Evolutionary conservation across 2,329 filamentous ascomycete species (phyloP), one percentile per base, ranked within the genome.

Genomic region (Saccharata proteae): DNA sequence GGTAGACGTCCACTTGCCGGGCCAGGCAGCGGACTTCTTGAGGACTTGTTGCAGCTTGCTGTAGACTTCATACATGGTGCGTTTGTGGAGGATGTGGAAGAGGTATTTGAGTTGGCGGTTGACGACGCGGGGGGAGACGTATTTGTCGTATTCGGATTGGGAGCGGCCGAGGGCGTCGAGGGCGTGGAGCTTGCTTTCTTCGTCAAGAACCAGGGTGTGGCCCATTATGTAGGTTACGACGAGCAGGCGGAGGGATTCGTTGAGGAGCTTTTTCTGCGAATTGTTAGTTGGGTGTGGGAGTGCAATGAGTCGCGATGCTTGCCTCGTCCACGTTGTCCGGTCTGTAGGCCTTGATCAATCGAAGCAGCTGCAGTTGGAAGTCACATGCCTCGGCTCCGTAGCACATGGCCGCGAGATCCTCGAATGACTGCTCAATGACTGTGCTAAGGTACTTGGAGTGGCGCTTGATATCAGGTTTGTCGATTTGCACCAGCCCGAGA

Each of bases 51-150:
- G 61, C 11, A 63, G 50, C 38, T 59, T 59, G 37, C 61, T 62
- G 30, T 66, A 51, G 7, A 65, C 52, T 6, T 51, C 48, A 13
- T 50, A 44, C 41, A 61, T 58, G 29, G 59, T 58, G 11, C 49
- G 42, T 17, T 51, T 49, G 32, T 63, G 62, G 11, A 65, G 47
- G 14, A 54, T 43, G 10, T 47, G 47, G 47, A 64, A 65, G 48
- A 64, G 62, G 50, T 62, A 64, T 38, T 67, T 67, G 11, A 67
- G 51, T 38, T 67, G 63, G 10, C 59, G 54, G 32, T 61, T 64
- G 9, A 62, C 62, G 41, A 67, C 58, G 32, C 60, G 55, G 3
- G 62, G 61, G 4, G 52, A 53, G n/a, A 51, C 56, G 38, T 44
- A 51, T 16, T 46, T 47, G 16, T 45, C 39, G 35, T 52, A 54